Conservation (phyloP, 2,329 filamentous ascomycete species). For the Alternaria sp. region DNA sequence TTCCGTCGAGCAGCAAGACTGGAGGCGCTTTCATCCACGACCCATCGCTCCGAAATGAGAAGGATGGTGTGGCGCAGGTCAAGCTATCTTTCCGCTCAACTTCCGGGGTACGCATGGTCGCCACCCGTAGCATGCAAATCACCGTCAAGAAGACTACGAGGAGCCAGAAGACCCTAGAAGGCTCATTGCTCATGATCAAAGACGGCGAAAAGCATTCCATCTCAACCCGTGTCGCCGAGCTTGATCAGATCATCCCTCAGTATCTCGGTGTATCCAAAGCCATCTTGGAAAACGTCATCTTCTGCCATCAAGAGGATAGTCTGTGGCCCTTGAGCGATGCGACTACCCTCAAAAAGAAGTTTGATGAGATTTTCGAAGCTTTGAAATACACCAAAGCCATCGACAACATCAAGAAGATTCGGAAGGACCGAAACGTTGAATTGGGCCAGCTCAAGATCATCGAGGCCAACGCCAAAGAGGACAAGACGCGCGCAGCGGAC, state of each 20-base stretch:
- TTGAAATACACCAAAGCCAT: slow-evolving; percentile 97
- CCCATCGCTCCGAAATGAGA: slow-evolving; percentile 88
- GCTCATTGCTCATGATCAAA: slow-evolving; percentile 74
- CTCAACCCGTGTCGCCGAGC: slow-evolving; percentile 79
- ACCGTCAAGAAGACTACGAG: slow-evolving; percentile 81
- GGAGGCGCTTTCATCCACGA: slow-evolving; percentile 96
- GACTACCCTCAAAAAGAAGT: slow-evolving; percentile 83
- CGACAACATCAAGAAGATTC: slow-evolving; percentile 86
- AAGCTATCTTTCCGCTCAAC: slow-evolving; percentile 86
- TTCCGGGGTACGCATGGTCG: slow-evolving; percentile 78
- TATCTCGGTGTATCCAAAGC: slow-evolving; percentile 89
- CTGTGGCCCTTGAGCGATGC: slow-evolving; percentile 96
- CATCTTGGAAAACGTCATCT: slow-evolving; percentile 92
- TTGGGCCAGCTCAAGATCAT: slow-evolving; percentile 74
- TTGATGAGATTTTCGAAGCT: slow-evolving; percentile 98
- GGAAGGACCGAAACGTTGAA: slow-evolving; percentile 81
- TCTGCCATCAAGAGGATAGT: slow-evolving; percentile 98
- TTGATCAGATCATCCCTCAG: slow-evolving; percentile 83
- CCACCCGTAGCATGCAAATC: slow-evolving; percentile 82
- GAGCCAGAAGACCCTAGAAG: slow-evolving; percentile 83
- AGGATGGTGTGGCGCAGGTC: slow-evolving; percentile 88
- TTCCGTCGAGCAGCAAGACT: slow-evolving; percentile 86
- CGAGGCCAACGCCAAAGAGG: slow-evolving; percentile 77
- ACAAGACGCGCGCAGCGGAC: slow-evolving; percentile 83
- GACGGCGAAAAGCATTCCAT: slow-evolving; percentile 80